Evolutionary conservation across 2,329 filamentous ascomycete species (phyloP), one percentile per base, ranked within the genome.

Genomic region (Westerdykella aurantiaca): DNA sequence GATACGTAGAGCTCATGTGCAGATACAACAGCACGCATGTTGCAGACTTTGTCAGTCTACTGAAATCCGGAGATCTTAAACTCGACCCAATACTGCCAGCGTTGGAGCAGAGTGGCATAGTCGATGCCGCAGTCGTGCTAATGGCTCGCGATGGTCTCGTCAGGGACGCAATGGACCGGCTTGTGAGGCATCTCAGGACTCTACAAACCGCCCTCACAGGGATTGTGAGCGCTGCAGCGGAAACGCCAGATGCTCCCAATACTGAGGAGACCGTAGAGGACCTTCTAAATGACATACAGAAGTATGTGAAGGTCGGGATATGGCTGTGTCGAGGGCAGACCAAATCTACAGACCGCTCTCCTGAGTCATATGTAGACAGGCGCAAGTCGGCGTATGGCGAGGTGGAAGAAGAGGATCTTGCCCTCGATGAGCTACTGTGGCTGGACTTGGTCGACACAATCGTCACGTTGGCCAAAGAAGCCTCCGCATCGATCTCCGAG

Each of bases 291-390:
- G 82, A 85, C 0, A 71, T 98, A 14, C 83, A 94, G 48, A 96
- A 95, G 63, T 97, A 95, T 67, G 82, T 85, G 1, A 84, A 89
- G 51, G 88, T 98, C 1, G 93, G 94, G 12, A 91, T 95, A 40
- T 98, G 93, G 93, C 74, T 98, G 11, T 97, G 93, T 56, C 88
- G 94, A 67, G 82, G 85, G 1, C 88, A 95, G 62, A 88, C 81
- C 39, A 86, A 85, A 57, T 78, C 77, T 0, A 52, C 56, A 63
- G 42, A 72, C 66, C 51, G 65, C 69, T 10, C 38, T 6, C 25
- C 46, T 6, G 53, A 58, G 12, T 51, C 51, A 16, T 68, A 78
- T 4, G 68, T 79, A 39, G 55, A 61, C 38, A 46, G 53, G 22
- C 53, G 58, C 4, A 64, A 63, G 37, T 61, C 60, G 1, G 55